Conservation (phyloP, 73 alveolate species). For the Paramecium sonneborni region DNA sequence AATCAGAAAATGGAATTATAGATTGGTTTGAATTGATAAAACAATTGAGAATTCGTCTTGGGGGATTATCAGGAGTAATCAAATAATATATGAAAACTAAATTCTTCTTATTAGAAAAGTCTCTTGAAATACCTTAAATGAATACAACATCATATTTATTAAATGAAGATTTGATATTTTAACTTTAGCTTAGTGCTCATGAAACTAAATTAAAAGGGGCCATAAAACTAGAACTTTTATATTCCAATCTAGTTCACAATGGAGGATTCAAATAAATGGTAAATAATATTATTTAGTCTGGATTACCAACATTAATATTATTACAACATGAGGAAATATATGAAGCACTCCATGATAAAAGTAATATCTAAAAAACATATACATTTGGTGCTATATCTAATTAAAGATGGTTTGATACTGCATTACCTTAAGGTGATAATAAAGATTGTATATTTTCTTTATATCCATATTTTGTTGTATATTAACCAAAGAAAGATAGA, state of each 20-base stretch:
- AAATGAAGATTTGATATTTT: slow-evolving; percentile 2
- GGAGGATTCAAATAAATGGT: slow-evolving; percentile 41
- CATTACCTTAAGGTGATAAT: slow-evolving; percentile 15
- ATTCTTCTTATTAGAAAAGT: not conserved
- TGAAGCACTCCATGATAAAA: not conserved
- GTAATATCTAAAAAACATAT: not conserved
- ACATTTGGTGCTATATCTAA: slow-evolving; percentile 45
- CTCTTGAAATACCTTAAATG: not conserved
- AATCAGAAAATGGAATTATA: slow-evolving; percentile 21
- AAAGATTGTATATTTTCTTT: slow-evolving; percentile 39
- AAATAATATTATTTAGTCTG: not conserved
- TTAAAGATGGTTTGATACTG: slow-evolving; percentile 60
- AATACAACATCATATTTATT: slow-evolving; percentile 22
- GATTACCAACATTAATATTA: slow-evolving; percentile 8
- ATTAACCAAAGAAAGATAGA: not conserved
- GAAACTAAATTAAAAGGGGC: slow-evolving; percentile 17
- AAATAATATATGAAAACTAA: slow-evolving; percentile 3
- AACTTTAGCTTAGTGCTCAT: not conserved
- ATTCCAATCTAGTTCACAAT: not conserved
- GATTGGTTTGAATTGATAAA: slow-evolving; percentile 34
- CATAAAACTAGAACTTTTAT: not conserved
- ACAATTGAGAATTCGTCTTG: not conserved
- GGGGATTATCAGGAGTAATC: not conserved
- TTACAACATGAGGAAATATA: slow-evolving; percentile 23
- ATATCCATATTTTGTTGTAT: not conserved